Percentiles rank a stretch among this genome's conserved stretches.
Conservation (phyloP, 768 basidiomycete genomes). For the Mycena metata region DNA sequence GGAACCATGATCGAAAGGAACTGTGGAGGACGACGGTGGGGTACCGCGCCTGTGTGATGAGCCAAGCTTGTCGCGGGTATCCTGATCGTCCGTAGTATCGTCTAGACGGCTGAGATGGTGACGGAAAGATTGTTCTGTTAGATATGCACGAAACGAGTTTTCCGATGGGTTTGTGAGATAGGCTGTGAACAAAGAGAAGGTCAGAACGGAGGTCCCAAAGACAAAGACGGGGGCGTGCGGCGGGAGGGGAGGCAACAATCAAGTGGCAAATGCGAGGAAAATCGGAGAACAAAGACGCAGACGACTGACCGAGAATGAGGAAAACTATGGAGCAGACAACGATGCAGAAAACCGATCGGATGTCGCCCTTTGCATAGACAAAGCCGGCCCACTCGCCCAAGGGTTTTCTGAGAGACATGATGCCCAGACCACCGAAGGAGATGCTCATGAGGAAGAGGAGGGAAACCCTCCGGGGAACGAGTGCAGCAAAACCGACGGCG, state of each 20-base stretch:
- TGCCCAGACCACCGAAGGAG: slow-evolving; percentile 72
- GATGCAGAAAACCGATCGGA: slow-evolving; percentile 78
- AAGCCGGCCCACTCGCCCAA: slow-evolving; percentile 64
- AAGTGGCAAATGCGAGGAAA: slow-evolving; percentile 1
- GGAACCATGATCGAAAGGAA: slow-evolving; percentile 54
- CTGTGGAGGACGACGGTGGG: slow-evolving; percentile 42
- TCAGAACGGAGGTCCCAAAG: slow-evolving; percentile 21
- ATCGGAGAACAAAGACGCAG: slow-evolving; percentile 29
- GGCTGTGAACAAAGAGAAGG: slow-evolving; percentile 62
- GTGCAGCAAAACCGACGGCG: slow-evolving; percentile 52
- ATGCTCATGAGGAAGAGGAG: slow-evolving; percentile 74
- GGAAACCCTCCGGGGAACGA: slow-evolving; percentile 59
- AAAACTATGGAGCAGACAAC: slow-evolving; percentile 77
- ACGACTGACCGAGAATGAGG: slow-evolving; percentile 77
- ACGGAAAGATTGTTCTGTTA: slow-evolving; percentile 98
- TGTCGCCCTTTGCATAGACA: slow-evolving; percentile 69
- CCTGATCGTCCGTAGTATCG: slow-evolving; percentile 68
- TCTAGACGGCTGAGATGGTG: slow-evolving; percentile 92
- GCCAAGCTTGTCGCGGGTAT: slow-evolving; percentile 44
- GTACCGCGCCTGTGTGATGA: slow-evolving; percentile 44
- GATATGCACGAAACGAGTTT: slow-evolving; percentile 92
- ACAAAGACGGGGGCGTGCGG: slow-evolving; percentile 4
- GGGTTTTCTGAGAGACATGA: slow-evolving; percentile 71
- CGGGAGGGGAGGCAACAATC: slow-evolving; percentile 15
- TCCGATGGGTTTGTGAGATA: slow-evolving; percentile 96